phyloP scores from a whole-genome alignment of 129 eudicot species.

The Lactuca sativa region DNA sequence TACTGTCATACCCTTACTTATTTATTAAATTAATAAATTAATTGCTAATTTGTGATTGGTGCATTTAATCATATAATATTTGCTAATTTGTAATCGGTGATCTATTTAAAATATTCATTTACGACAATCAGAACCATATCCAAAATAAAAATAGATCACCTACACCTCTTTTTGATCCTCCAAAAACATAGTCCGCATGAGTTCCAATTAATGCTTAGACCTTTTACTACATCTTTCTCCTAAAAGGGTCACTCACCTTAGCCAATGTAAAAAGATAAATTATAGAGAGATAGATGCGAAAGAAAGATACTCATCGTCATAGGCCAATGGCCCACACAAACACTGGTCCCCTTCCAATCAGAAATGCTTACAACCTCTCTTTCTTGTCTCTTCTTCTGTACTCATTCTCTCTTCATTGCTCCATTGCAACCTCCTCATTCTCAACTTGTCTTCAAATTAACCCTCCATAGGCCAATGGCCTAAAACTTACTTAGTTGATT shows the following conservation, averaged over 20 bases:
- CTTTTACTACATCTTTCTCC: neutral
- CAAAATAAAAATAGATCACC: neutral
- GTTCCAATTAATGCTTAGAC: slow-evolving; percentile 2
- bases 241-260: neutral
- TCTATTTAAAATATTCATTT: too few relatives aligned
- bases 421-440: slow-evolving; percentile 31
- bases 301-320: slow-evolving; percentile 16
- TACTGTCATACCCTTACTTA: too few relatives aligned
- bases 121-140: too few relatives aligned
- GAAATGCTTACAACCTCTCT: slow-evolving; percentile 9
- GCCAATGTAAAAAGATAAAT: neutral
- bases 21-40: too few relatives aligned
- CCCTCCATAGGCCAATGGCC: neutral
- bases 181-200: neutral
- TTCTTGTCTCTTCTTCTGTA: slow-evolving; percentile 20
- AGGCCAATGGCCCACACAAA: slow-evolving; percentile 6
- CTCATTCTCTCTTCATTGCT: slow-evolving; percentile 20
- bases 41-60: too few relatives aligned
- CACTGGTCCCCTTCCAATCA: slow-evolving; percentile 30
- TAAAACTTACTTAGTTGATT: neutral
- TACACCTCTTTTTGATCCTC: neutral
- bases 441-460: slow-evolving; percentile 20
- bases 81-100: too few relatives aligned
- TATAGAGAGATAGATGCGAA: neutral
- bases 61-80: too few relatives aligned